Percentiles rank a stretch among this genome's conserved stretches.
Conservation (phyloP, 2,329 filamentous ascomycete genomes). For the Madurella mycetomatis region DNA sequence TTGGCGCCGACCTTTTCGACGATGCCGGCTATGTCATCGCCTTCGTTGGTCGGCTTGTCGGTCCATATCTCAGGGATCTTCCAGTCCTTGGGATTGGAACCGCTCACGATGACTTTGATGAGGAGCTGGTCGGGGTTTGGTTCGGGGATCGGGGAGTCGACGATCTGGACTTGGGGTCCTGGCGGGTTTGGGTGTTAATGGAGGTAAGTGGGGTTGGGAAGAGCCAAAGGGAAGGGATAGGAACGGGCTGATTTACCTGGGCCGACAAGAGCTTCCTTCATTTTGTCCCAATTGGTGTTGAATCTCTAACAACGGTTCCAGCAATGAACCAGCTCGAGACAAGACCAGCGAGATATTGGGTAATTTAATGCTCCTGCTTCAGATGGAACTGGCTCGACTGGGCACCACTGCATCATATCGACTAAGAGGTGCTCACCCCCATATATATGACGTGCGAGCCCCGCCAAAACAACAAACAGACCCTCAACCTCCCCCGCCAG, state of each 20-base stretch:
- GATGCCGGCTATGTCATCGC: constrained; percentile 53
- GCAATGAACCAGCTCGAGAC: too few relatives aligned
- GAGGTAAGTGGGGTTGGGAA: neutral
- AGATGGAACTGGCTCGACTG: too few relatives aligned
- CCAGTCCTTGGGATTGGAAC: constrained; percentile 48
- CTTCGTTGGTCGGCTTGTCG: constrained; percentile 36
- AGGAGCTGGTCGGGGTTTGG: constrained; percentile 37
- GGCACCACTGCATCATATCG: too few relatives aligned
- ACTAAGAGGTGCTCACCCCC: too few relatives aligned
- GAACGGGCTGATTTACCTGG: constrained; percentile 20
- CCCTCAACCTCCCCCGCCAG: too few relatives aligned
- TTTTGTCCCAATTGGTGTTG: constrained; percentile 9
- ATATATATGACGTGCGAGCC: too few relatives aligned
- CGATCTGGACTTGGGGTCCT: constrained; percentile 35
- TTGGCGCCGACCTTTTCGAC: constrained; percentile 51
- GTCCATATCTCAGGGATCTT: constrained; percentile 30
- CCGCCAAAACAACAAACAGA: too few relatives aligned
- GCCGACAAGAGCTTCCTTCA: constrained; percentile 32
- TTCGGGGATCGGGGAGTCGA: constrained; percentile 38
- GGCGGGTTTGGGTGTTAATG: neutral
- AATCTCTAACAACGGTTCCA: too few relatives aligned
- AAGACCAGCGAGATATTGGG: too few relatives aligned
- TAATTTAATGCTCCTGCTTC: too few relatives aligned
- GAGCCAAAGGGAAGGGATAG: too few relatives aligned
- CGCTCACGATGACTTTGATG: constrained; percentile 40